Evolutionary conservation across 2,329 filamentous ascomycete species (phyloP).

Genomic region (Cladosporium sp.): DNA sequence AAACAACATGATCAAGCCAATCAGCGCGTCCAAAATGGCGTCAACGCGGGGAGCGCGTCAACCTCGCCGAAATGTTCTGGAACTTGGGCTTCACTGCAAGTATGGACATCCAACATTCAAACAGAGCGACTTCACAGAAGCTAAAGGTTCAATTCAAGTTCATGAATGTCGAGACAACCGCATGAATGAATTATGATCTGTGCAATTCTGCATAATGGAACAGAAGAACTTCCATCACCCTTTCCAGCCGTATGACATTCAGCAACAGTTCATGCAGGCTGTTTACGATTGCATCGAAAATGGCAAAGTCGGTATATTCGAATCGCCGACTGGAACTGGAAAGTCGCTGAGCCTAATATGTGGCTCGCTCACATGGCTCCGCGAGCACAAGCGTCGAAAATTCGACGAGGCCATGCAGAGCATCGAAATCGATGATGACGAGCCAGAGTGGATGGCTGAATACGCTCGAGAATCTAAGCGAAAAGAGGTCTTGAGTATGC

Average conservation of each 20-base stretch:
- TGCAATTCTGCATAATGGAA: slow-evolving; percentile 15
- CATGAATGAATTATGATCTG: too few relatives aligned
- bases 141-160: too few relatives aligned
- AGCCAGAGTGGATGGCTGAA: slow-evolving; percentile 79
- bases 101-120: too few relatives aligned
- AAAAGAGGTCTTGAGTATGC: slow-evolving; percentile 58
- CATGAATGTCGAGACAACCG: too few relatives aligned
- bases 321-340: slow-evolving; percentile 81
- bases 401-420: slow-evolving; percentile 50
- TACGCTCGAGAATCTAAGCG: slow-evolving; percentile 65
- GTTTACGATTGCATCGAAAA: slow-evolving; percentile 73
- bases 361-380: slow-evolving; percentile 83
- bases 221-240: slow-evolving; percentile 71
- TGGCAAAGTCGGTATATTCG: slow-evolving; percentile 78
- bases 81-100: not conserved
- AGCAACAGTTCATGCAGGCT: slow-evolving; percentile 78
- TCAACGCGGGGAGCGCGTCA: not conserved
- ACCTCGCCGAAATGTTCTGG: not conserved
- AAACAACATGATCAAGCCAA: too few relatives aligned
- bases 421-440: slow-evolving; percentile 51
- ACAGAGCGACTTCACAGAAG: too few relatives aligned
- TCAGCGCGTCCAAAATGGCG: too few relatives aligned
- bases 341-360: slow-evolving; percentile 92
- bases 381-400: slow-evolving; percentile 63
- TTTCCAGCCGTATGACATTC: slow-evolving; percentile 80